Conservation (phyloP, 2,329 filamentous ascomycete genomes). For the Diaporthe sp. region DNA sequence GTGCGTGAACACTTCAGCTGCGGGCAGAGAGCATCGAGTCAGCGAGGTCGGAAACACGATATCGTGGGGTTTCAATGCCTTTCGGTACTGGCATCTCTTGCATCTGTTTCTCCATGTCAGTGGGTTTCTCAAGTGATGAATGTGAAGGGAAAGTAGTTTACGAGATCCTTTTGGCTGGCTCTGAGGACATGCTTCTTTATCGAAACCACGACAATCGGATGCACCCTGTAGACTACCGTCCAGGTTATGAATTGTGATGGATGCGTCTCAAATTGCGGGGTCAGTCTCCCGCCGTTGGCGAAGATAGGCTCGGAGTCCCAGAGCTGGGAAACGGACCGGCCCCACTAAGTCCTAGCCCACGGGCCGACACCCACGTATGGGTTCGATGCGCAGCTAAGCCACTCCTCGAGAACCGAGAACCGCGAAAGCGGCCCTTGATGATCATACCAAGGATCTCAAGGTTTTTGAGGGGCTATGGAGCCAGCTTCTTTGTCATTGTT, state of each 20-base stretch:
- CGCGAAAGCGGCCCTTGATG: too few species aligned
- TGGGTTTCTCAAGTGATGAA: too few species aligned
- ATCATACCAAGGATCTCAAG: too few species aligned
- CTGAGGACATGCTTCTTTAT: background rate
- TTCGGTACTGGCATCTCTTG: slow-evolving; percentile 35
- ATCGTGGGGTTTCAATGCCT: slow-evolving; percentile 9
- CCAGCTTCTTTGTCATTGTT: too few species aligned
- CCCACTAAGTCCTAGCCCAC: background rate
- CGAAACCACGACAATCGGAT: too few species aligned
- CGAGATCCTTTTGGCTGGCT: slow-evolving; percentile 8
- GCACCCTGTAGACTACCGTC: background rate
- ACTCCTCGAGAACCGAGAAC: too few species aligned
- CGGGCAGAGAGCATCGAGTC: background rate
- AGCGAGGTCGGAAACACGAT: background rate
- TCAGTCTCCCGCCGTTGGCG: background rate
- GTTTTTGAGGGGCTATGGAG: too few species aligned
- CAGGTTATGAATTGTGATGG: background rate
- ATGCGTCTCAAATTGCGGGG: background rate
- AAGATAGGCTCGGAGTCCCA: background rate
- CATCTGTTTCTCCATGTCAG: background rate
- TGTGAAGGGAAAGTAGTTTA: background rate
- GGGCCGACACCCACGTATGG: too few species aligned
- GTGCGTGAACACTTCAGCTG: slow-evolving; percentile 43
- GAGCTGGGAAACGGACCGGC: background rate
- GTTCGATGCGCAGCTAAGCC: too few species aligned